Percentiles rank a stretch among this genome's conserved stretches.
These are phyloP conservation scores for Solanum aculeatissimum DNA, from an alignment of 305 asterid species.

Conservation along the genomic window DNA sequence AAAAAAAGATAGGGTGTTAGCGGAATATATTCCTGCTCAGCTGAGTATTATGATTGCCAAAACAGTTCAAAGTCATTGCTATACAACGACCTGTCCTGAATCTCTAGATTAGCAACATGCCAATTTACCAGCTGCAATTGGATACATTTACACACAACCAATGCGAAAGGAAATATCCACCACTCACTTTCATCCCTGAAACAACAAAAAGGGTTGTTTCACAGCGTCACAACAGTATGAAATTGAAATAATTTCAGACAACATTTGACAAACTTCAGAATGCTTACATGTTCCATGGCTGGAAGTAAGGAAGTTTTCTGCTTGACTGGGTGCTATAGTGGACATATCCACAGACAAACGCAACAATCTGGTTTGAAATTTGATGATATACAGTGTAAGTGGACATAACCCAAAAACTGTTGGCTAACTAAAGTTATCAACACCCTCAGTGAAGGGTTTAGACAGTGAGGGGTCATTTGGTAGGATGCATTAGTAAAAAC, in stretches of 20 bases:
- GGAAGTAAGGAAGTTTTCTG: slow-evolving; percentile 58
- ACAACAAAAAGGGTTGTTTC: not conserved
- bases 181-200: slow-evolving; percentile 98
- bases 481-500: not conserved
- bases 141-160: slow-evolving; percentile 75
- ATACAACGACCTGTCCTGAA: slow-evolving; percentile 90
- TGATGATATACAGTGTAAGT: not conserved
- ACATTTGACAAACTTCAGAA: not conserved
- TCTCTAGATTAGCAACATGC: slow-evolving; percentile 97
- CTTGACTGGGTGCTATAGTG: slow-evolving; percentile 59
- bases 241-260: not conserved
- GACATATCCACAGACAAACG: slow-evolving; percentile 71
- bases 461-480: not conserved
- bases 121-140: slow-evolving; percentile 85
- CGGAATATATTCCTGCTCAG: slow-evolving; percentile 15
- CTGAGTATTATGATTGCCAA: slow-evolving; percentile 65
- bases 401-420: not conserved
- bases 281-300: slow-evolving; percentile 96
- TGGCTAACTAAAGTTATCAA: not conserved
- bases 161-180: slow-evolving; percentile 96
- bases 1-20: slow-evolving; percentile 59
- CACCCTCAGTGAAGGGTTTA: not conserved
- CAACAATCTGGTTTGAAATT: slow-evolving; percentile 47
- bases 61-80: slow-evolving; percentile 77
- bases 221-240: not conserved